Percentiles rank a stretch among this genome's conserved stretches.
Evolutionary conservation across 768 basidiomycete species (phyloP).

Genomic region (Lactifluus rugatus): DNA sequence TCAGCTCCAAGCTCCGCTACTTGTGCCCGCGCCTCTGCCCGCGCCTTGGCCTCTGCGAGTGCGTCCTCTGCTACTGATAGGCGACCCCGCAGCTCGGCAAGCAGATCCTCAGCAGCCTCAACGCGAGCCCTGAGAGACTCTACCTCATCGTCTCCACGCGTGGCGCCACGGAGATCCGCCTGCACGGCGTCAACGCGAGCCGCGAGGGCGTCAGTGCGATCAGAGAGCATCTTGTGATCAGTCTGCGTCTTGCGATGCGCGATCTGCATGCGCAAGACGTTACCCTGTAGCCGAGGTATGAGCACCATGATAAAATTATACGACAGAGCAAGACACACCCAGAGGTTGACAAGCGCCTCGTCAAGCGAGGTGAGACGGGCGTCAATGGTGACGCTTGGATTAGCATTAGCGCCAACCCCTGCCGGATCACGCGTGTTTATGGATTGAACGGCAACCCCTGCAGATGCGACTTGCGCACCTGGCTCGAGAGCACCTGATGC

Average conservation of each 20-base stretch:
- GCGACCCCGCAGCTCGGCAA: slow-evolving; percentile 4
- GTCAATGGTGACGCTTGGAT: background rate
- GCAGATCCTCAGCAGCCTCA: background rate
- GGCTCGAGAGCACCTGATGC: background rate
- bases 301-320: background rate
- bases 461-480: background rate
- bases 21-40: slow-evolving; percentile 30
- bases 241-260: slow-evolving; percentile 21
- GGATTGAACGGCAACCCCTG: background rate
- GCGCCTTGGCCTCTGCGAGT: background rate
- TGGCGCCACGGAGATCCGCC: slow-evolving; percentile 3
- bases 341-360: slow-evolving; percentile 19
- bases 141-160: slow-evolving; percentile 1
- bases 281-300: slow-evolving; percentile 5
- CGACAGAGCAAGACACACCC: slow-evolving; percentile 4
- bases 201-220: slow-evolving; percentile 16
- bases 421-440: background rate
- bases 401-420: background rate
- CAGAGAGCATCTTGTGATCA: slow-evolving; percentile 19
- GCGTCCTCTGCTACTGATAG: background rate
- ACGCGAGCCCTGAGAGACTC: background rate
- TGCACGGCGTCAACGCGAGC: slow-evolving; percentile 15
- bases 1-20: slow-evolving; percentile 16
- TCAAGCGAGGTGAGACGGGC: slow-evolving; percentile 16
- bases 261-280: slow-evolving; percentile 19